Evolutionary conservation across 176 grass and related monocot genomes (phyloP).

Genomic region (Metroxylon sagu): DNA sequence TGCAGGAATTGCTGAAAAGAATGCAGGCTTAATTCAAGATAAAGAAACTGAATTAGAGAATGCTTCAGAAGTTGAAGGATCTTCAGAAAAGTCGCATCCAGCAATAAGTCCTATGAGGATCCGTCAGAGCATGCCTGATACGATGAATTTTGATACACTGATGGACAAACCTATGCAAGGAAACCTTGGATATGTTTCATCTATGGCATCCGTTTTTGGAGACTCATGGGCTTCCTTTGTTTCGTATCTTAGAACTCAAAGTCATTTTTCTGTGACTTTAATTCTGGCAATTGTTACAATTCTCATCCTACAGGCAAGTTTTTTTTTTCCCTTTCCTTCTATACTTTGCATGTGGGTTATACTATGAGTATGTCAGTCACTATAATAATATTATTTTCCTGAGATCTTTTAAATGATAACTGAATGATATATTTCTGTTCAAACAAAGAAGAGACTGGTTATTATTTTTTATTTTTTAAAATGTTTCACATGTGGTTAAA

Average conservation of each 20-base stretch:
- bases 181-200: conserved; percentile 27
- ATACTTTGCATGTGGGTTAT: too few relatives aligned
- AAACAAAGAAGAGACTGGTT: too few relatives aligned
- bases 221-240: conserved; percentile 42
- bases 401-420: too few relatives aligned
- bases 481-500: too few relatives aligned
- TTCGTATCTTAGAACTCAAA: conserved; percentile 40
- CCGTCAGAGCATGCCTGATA: conserved; percentile 20
- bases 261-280: conserved; percentile 39
- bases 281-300: conserved; percentile 40
- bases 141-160: conserved; percentile 21
- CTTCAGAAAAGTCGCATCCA: conserved; percentile 26
- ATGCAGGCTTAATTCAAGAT: background rate
- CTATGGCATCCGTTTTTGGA: conserved; percentile 24
- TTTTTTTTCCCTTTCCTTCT: background rate
- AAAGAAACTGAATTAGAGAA: conserved; percentile 17
- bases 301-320: conserved; percentile 71
- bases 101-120: conserved; percentile 1
- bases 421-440: too few relatives aligned
- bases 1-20: conserved; percentile 17
- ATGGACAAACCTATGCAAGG: conserved; percentile 30
- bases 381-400: too few relatives aligned
- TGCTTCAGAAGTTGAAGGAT: conserved; percentile 20
- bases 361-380: too few relatives aligned
- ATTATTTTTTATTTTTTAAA: too few relatives aligned